Evolutionary conservation across 192 early-diverging fungal genomes (phyloP), one percentile per base, ranked within the genome.

Genomic region (Coemansia sp.): DNA sequence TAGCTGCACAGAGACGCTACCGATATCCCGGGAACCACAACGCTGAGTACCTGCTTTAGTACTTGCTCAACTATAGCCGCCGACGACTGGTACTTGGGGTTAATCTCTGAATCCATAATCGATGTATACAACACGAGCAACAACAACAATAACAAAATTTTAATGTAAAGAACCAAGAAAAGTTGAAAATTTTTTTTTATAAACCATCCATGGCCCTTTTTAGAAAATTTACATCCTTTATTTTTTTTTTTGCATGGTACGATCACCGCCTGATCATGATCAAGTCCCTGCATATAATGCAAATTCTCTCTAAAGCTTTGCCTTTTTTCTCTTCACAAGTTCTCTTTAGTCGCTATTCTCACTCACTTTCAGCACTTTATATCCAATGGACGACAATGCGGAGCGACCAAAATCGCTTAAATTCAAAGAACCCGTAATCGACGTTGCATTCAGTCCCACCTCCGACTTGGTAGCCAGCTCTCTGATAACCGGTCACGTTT

Each of bases 1-100:
- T 86, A 91, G 76, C 83, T 83, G 72, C 91, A 93, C 29, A 93
- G 75, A 62, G 88, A 89, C 39, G 78, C 82, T 7, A 87, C 85
- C 57, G 87, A 88, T 66, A 89, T 82, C 40, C 90, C 91, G 9
- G 87, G 86, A 55, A 85, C 79, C 4, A 88, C 78, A 44, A 85
- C 85, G 41, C 70, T 72, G 33, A 87, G 61, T 24, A 89, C 85
- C 62, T 85, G 76, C 43, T 84, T 79, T 71, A 92, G 79, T 41
- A 88, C 85, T 70, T 75, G 70, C 36, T 69, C 66, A 43, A 74
- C 75, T 15, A 78, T 73, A 24, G 81, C 81, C 40, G 81, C 70
- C 16, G 81, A 49, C 44, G 81, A 70, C 69, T 66, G 68, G 61
- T 83, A 83, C 50, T 78, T 77, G 61, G 67, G 33, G 47, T 63